Percentiles rank a stretch among this genome's conserved stretches.
These are phyloP conservation scores for Rugosomyces carneus DNA, from an alignment of 1,284 basidiomycete species.

Conservation along the genomic window DNA sequence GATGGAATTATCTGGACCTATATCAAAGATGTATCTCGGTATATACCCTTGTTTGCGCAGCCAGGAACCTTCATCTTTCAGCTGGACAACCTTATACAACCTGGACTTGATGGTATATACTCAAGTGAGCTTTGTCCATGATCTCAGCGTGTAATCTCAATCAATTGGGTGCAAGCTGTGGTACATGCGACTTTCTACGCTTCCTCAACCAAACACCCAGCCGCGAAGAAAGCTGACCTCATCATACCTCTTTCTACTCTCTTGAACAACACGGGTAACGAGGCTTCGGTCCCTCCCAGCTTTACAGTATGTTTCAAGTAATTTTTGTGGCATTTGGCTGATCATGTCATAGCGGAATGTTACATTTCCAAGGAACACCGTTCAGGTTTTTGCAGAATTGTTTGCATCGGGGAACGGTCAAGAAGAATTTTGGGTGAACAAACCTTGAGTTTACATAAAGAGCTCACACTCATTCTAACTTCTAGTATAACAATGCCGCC, in stretches of 20 bases:
- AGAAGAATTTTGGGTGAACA: constrained; percentile 71
- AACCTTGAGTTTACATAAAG: background rate
- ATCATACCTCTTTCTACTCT: constrained; percentile 68
- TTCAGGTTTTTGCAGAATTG: constrained; percentile 65
- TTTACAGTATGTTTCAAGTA: constrained; percentile 50
- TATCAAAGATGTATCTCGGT: constrained; percentile 70
- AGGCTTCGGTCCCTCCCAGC: constrained; percentile 65
- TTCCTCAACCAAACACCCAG: constrained; percentile 47
- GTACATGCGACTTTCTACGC: constrained; percentile 67
- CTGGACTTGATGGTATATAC: constrained; percentile 59
- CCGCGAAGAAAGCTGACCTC: constrained; percentile 52
- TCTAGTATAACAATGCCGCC: constrained; percentile 66
- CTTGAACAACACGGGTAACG: constrained; percentile 54
- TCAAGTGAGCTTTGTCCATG: constrained; percentile 38
- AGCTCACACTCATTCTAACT: constrained; percentile 7
- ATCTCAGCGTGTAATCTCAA: background rate
- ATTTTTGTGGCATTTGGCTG: background rate
- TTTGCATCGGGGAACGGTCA: constrained; percentile 67
- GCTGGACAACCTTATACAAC: constrained; percentile 61
- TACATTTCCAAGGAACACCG: constrained; percentile 62
- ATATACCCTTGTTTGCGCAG: constrained; percentile 61
- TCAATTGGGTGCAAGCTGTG: constrained; percentile 37
- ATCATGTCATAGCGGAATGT: constrained; percentile 46
- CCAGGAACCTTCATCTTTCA: constrained; percentile 66
- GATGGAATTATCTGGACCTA: constrained; percentile 78